These are phyloP conservation scores for Stropharia rugosoannulata DNA, from an alignment of 768 basidiomycete genomes.

Conservation along the genomic window DNA sequence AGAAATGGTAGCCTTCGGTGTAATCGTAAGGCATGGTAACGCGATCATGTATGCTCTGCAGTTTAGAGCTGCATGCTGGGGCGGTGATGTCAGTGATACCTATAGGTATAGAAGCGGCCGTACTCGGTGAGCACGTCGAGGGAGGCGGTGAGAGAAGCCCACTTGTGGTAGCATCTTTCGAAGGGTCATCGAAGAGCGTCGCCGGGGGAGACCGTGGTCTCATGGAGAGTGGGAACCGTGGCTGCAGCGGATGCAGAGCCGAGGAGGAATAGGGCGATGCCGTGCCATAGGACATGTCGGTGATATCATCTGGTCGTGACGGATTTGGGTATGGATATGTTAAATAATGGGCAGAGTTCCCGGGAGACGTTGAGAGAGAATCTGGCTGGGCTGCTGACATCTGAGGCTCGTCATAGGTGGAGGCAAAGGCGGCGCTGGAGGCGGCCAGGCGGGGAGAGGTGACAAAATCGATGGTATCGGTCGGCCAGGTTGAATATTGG, in stretches of 20 bases:
- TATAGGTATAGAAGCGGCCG: constrained; percentile 35
- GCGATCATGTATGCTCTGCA: constrained; percentile 64
- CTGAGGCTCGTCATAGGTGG: constrained; percentile 35
- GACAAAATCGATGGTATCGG: constrained; percentile 39
- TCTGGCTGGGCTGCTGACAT: constrained; percentile 36
- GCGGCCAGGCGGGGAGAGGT: constrained; percentile 32
- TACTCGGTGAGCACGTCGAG: constrained; percentile 38
- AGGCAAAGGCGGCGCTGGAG: constrained; percentile 23
- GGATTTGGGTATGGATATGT: constrained; percentile 44
- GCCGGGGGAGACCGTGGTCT: constrained; percentile 41
- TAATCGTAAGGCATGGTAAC: constrained; percentile 86
- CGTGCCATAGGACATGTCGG: constrained; percentile 36
- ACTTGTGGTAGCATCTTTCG: constrained; percentile 29
- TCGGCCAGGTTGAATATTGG: constrained; percentile 42
- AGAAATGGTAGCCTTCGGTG: constrained; percentile 93
- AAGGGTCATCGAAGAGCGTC: constrained; percentile 26
- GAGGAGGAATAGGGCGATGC: constrained; percentile 30
- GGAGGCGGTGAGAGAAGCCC: constrained; percentile 39
- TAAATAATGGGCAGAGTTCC: constrained; percentile 40
- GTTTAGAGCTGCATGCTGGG: constrained; percentile 32
- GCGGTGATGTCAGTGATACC: constrained; percentile 33
- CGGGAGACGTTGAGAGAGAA: constrained; percentile 31
- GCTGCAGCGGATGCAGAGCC: constrained; percentile 45
- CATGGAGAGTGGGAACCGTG: constrained; percentile 50
- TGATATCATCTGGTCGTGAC: constrained; percentile 33